A percentile compares a stretch with the other conserved stretches of the same genome.
Evolutionary conservation across 352 stramenopile species (phyloP).

Genomic region (Globisporangium sylvaticum): DNA sequence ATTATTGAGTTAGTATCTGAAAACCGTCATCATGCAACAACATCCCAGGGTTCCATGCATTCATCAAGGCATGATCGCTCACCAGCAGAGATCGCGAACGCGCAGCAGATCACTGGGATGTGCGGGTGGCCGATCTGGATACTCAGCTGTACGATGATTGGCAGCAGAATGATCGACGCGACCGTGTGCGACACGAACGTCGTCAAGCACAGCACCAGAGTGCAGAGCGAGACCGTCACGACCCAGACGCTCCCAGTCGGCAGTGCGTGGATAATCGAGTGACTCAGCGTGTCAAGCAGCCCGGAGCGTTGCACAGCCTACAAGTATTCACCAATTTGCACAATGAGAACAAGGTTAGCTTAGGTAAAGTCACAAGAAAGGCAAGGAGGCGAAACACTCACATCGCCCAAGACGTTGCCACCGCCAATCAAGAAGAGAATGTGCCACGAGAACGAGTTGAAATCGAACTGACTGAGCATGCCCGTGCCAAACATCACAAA

Average conservation of each 20-base stretch:
- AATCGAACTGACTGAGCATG: conserved; percentile 90
- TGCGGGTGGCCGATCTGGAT: conserved; percentile 84
- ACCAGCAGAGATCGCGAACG: conserved; percentile 86
- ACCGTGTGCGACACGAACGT: conserved; percentile 94
- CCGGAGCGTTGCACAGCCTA: conserved; percentile 82
- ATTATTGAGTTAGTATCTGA: neutral
- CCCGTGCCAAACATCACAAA: conserved; percentile 86
- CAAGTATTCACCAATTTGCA: neutral
- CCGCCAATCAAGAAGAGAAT: conserved; percentile 91
- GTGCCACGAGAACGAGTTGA: conserved; percentile 93
- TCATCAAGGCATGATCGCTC: conserved; percentile 6
- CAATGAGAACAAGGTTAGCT: neutral
- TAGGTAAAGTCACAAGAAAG: neutral
- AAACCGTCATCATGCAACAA: neutral
- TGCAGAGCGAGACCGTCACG: conserved; percentile 83
- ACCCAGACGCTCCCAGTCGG: conserved; percentile 83
- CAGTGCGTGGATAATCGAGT: conserved; percentile 77
- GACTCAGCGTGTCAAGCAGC: conserved; percentile 75
- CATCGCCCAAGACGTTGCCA: conserved; percentile 89
- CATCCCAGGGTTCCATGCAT: neutral
- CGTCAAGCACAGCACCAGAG: conserved; percentile 82
- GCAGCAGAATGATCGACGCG: conserved; percentile 89
- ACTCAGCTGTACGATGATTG: conserved; percentile 89
- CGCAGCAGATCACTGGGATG: conserved; percentile 83
- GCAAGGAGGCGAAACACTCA: conserved; percentile 23